These are phyloP conservation scores for Marasmius tenuissimus DNA, from an alignment of 1,284 basidiomycete genomes.

Conservation along the genomic window DNA sequence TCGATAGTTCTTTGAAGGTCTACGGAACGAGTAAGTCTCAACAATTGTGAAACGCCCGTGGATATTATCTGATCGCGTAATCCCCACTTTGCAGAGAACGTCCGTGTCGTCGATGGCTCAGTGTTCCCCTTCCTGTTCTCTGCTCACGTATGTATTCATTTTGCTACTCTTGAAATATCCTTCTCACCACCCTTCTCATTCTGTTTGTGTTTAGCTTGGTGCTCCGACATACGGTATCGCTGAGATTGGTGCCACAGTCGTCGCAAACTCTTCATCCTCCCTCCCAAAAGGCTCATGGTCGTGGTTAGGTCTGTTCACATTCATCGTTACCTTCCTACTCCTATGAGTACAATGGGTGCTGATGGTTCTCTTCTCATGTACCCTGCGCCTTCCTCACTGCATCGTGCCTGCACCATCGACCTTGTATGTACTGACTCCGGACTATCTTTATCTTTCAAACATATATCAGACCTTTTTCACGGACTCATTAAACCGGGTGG, in stretches of 20 bases:
- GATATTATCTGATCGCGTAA: background rate
- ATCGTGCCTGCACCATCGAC: no score
- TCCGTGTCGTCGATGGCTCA: constrained; percentile 53
- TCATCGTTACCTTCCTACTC: background rate
- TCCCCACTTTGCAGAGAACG: constrained; percentile 37
- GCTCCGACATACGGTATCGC: constrained; percentile 59
- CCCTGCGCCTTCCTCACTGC: constrained; percentile 5
- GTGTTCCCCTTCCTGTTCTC: constrained; percentile 55
- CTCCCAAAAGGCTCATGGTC: background rate
- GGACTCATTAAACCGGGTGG: background rate
- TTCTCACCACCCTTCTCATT: background rate
- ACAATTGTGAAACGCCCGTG: background rate
- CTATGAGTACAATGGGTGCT: background rate
- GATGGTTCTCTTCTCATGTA: background rate
- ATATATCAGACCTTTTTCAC: background rate
- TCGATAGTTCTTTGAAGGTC: constrained; percentile 40
- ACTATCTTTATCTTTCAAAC: constrained; percentile 1
- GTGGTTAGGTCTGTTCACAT: constrained; percentile 1
- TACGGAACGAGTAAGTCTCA: constrained; percentile 26
- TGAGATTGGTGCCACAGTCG: constrained; percentile 55
- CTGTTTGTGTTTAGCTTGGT: constrained; percentile 37
- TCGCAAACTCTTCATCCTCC: constrained; percentile 20
- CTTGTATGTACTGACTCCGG: no score
- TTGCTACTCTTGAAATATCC: background rate
- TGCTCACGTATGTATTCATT: constrained; percentile 40